These are phyloP conservation scores for Epithemia pelagica DNA, from an alignment of 108 stramenopile genomes.

Conservation along the genomic window DNA sequence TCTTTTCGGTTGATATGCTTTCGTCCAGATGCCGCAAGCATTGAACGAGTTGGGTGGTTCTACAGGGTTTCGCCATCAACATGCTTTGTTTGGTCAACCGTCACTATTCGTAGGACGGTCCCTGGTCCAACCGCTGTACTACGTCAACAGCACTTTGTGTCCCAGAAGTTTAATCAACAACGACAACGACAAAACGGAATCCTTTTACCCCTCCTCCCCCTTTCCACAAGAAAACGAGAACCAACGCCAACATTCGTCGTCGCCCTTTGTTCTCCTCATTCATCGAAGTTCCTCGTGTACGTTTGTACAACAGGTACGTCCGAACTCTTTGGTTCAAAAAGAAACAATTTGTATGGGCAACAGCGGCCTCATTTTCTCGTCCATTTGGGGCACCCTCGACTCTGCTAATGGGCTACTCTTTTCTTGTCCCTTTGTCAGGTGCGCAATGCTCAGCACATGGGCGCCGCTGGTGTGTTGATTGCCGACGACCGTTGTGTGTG, in stretches of 20 bases:
- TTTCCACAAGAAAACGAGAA: not conserved
- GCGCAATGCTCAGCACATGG: conserved; percentile 82
- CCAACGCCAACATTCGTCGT: too few relatives aligned
- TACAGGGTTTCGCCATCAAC: not conserved
- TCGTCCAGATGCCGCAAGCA: not conserved
- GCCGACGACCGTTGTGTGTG: conserved; percentile 87
- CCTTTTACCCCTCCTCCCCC: not conserved
- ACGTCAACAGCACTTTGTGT: not conserved
- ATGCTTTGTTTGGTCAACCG: not conserved
- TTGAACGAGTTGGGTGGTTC: not conserved
- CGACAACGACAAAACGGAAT: not conserved
- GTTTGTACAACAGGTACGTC: conserved; percentile 80
- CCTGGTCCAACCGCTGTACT: not conserved
- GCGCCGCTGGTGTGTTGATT: conserved; percentile 88
- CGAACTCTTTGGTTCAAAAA: not conserved
- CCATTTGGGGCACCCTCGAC: not conserved
- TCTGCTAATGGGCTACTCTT: too few relatives aligned
- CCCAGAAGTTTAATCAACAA: too few relatives aligned
- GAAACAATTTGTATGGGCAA: not conserved
- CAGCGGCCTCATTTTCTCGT: not conserved
- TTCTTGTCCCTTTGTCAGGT: conserved; percentile 19
- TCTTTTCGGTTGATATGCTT: too few relatives aligned
- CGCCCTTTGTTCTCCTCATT: conserved; percentile 89
- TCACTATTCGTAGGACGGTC: not conserved
- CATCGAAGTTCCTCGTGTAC: conserved; percentile 80